phyloP scores from a whole-genome alignment of 768 basidiomycete genomes.

The Suillus clintonianus region DNA sequence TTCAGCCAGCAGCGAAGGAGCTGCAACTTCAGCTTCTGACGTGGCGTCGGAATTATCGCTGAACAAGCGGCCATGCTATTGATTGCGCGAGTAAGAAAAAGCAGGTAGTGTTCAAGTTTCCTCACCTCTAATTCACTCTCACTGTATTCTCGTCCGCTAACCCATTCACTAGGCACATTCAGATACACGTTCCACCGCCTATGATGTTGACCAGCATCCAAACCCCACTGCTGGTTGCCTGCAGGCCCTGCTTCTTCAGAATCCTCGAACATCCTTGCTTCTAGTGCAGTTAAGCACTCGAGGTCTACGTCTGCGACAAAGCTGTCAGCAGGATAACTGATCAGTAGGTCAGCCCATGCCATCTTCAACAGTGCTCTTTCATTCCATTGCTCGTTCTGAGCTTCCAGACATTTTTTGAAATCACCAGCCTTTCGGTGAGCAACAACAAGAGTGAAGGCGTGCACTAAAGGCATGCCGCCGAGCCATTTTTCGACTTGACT shows the following conservation, averaged over 20 bases:
- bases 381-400: background rate
- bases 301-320: background rate
- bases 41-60: too few species aligned
- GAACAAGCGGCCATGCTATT: too few species aligned
- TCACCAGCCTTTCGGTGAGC: background rate
- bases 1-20: too few species aligned
- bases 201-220: background rate
- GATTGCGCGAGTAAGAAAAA: too few species aligned
- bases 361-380: background rate
- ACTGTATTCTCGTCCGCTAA: too few species aligned
- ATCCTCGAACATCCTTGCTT: background rate
- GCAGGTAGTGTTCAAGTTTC: too few species aligned
- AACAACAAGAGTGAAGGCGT: background rate
- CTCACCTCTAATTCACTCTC: too few species aligned
- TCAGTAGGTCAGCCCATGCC: background rate
- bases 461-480: background rate
- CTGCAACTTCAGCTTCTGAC: too few species aligned
- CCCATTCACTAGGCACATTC: too few species aligned
- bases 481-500: background rate
- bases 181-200: background rate
- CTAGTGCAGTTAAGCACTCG: background rate
- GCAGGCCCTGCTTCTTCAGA: background rate
- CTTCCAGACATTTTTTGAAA: background rate
- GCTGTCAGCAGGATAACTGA: too few species aligned
- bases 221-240: background rate